Percentiles rank a stretch among this genome's conserved stretches.
Conservation (phyloP, 2,329 filamentous ascomycete species). For the Kalmusia sp. region DNA sequence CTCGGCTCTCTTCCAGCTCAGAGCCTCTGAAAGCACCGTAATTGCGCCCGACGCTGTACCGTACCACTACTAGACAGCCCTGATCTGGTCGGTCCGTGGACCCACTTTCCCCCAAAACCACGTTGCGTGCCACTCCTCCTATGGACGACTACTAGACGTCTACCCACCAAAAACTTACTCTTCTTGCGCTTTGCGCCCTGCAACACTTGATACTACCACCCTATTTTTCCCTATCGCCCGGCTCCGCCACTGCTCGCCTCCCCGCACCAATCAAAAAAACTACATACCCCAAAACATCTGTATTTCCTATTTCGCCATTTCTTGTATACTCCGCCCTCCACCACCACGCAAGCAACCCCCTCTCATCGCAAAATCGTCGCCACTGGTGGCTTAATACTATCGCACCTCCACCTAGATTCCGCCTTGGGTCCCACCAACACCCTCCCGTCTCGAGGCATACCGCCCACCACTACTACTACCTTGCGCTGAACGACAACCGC, state of each 20-base stretch:
- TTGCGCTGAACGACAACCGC: constrained; percentile 14
- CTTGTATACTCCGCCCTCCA: constrained; percentile 26
- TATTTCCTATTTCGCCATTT: constrained; percentile 40
- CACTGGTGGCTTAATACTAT: constrained; percentile 29
- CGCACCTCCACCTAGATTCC: neutral
- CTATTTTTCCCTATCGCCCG: constrained; percentile 38
- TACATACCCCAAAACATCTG: constrained; percentile 14
- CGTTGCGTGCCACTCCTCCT: constrained; percentile 24
- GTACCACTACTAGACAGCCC: constrained; percentile 32
- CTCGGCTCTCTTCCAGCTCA: constrained; percentile 21
- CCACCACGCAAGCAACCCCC: constrained; percentile 17
- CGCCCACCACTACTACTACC: neutral
- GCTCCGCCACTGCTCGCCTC: constrained; percentile 17
- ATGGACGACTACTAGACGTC: constrained; percentile 40
- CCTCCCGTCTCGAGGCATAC: neutral
- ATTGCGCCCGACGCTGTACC: constrained; percentile 21
- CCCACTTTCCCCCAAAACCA: constrained; percentile 32
- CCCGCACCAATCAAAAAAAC: constrained; percentile 35
- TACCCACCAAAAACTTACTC: constrained; percentile 34
- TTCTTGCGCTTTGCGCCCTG: constrained; percentile 50
- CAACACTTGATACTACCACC: constrained; percentile 47
- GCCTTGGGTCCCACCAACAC: neutral
- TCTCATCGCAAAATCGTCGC: constrained; percentile 23
- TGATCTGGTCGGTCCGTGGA: constrained; percentile 30
- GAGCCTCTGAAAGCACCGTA: constrained; percentile 25